These are phyloP conservation scores for Neostapfia colusana DNA, from an alignment of 176 grass and related monocot species.

Conservation along the genomic window DNA sequence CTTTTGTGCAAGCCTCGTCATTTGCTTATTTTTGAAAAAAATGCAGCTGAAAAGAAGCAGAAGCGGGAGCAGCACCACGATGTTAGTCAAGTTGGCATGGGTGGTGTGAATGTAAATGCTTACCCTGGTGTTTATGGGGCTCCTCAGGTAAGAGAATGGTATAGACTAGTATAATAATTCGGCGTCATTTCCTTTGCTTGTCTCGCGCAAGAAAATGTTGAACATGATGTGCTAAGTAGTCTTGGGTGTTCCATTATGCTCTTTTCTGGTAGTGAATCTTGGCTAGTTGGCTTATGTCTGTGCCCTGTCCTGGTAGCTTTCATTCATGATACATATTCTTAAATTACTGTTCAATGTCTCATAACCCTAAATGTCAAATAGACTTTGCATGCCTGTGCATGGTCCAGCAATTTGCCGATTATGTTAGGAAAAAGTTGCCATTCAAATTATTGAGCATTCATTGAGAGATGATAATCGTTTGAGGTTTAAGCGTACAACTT, in stretches of 20 bases:
- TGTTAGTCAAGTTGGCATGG: conserved; percentile 59
- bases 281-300: too few species aligned
- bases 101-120: conserved; percentile 62
- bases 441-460: background rate
- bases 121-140: conserved; percentile 83
- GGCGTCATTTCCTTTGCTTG: conserved; percentile 15
- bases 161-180: conserved; percentile 10
- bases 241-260: background rate
- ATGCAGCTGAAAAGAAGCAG: conserved; percentile 91
- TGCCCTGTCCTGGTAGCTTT: conserved; percentile 3
- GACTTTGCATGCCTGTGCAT: conserved; percentile 9
- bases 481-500: background rate
- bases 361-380: background rate
- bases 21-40: conserved; percentile 40
- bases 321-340: background rate
- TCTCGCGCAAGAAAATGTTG: background rate
- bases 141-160: conserved; percentile 59
- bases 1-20: conserved; percentile 3
- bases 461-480: background rate
- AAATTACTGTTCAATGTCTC: background rate
- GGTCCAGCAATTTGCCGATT: conserved; percentile 1
- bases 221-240: background rate
- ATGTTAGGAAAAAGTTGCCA: background rate
- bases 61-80: conserved; percentile 76
- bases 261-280: background rate